Base-by-base conservation (phyloP, 805 yeast genomes). In the Suhomyces xylopsoci region DNA sequence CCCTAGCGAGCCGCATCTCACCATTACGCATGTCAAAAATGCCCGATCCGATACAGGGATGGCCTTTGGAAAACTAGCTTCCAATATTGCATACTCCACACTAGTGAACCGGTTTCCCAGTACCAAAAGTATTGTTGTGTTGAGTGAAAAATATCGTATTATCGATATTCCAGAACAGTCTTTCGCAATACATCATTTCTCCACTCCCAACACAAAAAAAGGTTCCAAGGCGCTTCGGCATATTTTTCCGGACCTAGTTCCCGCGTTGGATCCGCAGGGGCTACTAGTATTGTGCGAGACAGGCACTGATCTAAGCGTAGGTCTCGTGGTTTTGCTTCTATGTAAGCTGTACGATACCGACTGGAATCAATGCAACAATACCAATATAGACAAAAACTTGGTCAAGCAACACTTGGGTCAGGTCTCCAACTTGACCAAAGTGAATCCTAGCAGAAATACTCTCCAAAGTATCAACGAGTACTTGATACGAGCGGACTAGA, bases 381-480 rank as follows among this genome's bases (percentile, higher is more conserved):
- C 60, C 47, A 71, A 43, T 57, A 57, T 72, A 0, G 73, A 78
- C 24, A 87, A 87, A 62, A 81, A 77, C 25, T 64, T 73, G 7
- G 78, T 88, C 14, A 78, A 83, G 51, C 77, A 76, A 52, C 84
- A 87, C 51, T 67, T 90, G 28, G 79, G 83, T 2, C 65, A 64
- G 45, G 59, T 90, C 3, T 72, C 79, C 15, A 68, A 76, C 2
- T 64, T 70, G 7, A 64, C 79, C n/a, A 80, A 77, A 41, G 81
- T 81, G 4, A 87, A 89, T 54, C 96, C 96, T 0, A 84, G 91
- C 51, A 73, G 97, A 48, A 84, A 89, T 9, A 87, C 96, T 0
- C 70, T 89, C 41, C 91, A 86, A 58, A 80, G 92, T 26, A 82
- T 88, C 2, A 87, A 89, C 56, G 67, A 83, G 2, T 81, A 57